phyloP scores from a whole-genome alignment of 1,284 basidiomycete genomes.

The Cutaneotrichosporon cavernicola region DNA sequence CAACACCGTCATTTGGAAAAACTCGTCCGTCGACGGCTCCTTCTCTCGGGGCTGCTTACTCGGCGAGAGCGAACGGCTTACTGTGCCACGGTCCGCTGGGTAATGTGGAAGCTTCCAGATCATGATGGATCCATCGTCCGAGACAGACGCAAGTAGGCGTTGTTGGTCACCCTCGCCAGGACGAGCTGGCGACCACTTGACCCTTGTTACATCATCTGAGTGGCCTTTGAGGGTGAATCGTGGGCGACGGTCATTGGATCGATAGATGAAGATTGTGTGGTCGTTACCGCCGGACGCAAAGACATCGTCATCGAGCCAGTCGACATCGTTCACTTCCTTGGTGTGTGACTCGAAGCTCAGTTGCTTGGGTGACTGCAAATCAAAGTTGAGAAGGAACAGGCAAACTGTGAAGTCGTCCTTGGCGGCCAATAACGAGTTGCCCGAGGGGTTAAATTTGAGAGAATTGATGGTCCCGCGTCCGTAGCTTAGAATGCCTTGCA shows the following conservation, averaged over 20 bases:
- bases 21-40: slow-evolving; percentile 28
- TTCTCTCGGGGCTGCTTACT: slow-evolving; percentile 25
- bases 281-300: slow-evolving; percentile 49
- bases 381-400: slow-evolving; percentile 25
- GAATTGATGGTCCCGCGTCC: slow-evolving; percentile 44
- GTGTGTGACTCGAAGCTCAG: slow-evolving; percentile 41
- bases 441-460: slow-evolving; percentile 46
- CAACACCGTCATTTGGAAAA: slow-evolving; percentile 29
- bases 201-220: slow-evolving; percentile 44
- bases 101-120: slow-evolving; percentile 45
- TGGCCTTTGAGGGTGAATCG: slow-evolving; percentile 46
- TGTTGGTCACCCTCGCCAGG: slow-evolving; percentile 11
- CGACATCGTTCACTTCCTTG: slow-evolving; percentile 50
- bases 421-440: slow-evolving; percentile 39
- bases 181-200: slow-evolving; percentile 41
- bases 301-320: slow-evolving; percentile 50
- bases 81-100: slow-evolving; percentile 33
- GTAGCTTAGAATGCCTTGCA: slow-evolving; percentile 46
- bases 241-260: slow-evolving; percentile 38
- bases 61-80: slow-evolving; percentile 24
- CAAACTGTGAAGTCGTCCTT: slow-evolving; percentile 39
- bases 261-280: slow-evolving; percentile 43
- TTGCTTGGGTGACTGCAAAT: slow-evolving; percentile 26
- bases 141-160: slow-evolving; percentile 41
- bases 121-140: slow-evolving; percentile 45